These are phyloP conservation scores for Trypethelium eluteriae DNA, from an alignment of 495 filamentous ascomycete genomes.

Conservation along the genomic window DNA sequence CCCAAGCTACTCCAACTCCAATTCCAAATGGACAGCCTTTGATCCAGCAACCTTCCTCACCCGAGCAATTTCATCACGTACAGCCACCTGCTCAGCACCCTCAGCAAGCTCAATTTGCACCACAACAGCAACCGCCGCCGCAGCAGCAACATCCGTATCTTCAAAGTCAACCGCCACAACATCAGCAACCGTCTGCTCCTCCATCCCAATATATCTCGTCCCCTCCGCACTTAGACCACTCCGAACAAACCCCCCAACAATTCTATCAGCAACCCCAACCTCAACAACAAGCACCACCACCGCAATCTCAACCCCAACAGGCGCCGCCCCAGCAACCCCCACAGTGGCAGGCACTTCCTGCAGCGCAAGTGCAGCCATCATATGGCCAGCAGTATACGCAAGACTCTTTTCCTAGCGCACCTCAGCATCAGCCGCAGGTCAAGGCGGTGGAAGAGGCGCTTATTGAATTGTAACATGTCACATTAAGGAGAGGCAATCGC, in stretches of 20 bases:
- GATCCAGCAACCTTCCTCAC: neutral
- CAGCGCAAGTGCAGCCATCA: conserved; percentile 23
- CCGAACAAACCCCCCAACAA: conserved; percentile 19
- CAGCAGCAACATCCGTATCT: conserved; percentile 23
- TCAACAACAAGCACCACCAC: conserved; percentile 21
- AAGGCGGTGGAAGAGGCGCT: conserved; percentile 70
- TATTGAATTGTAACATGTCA: conserved; percentile 62
- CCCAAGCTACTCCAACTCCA: neutral
- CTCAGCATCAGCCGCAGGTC: conserved; percentile 51
- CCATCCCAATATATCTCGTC: conserved; percentile 23
- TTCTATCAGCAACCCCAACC: conserved; percentile 21
- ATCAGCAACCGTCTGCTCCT: conserved; percentile 27
- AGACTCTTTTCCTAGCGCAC: conserved; percentile 58
- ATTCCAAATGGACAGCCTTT: neutral
- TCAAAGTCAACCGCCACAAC: conserved; percentile 21
- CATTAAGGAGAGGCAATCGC: neutral
- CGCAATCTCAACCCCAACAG: conserved; percentile 21
- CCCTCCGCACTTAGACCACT: conserved; percentile 27
- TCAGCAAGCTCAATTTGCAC: conserved; percentile 24
- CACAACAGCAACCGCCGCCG: conserved; percentile 26
- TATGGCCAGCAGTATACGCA: conserved; percentile 44
- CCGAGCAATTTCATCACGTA: conserved; percentile 1
- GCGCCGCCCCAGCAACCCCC: conserved; percentile 32
- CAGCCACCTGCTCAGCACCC: conserved; percentile 29
- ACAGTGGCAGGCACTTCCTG: conserved; percentile 31